Evolutionary conservation across 2,329 filamentous ascomycete genomes (phyloP), one percentile per base, ranked within the genome.

Genomic region (Penicillium sp.): DNA sequence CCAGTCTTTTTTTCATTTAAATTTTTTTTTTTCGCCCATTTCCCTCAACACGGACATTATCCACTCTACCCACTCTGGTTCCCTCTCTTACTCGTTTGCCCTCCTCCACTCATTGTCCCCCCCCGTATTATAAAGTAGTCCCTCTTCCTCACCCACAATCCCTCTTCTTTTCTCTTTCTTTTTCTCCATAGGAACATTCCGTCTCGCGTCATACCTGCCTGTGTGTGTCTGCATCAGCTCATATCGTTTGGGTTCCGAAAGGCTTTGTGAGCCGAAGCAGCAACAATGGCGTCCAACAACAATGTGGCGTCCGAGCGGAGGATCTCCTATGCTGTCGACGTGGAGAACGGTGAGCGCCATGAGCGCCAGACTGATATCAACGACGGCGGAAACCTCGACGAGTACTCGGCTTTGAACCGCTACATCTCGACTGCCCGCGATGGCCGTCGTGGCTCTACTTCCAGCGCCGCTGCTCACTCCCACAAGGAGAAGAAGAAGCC

Each of bases 341-440:
- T 76, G 57, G 73, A 76, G 65, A 76, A 76, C 65, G 73, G 73
- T 63, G 73, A 75, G 56, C 69, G 69, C 49, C 50, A 47, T 65
- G 68, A 69, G 65, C 70, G 69, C 41, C 41, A 52, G n/a, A 48
- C 56, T 60, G 65, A 64, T 35, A 61, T 61, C 31, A 58, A 63
- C 60, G 71, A 71, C 22, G 59, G 71, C 45, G 61, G 63, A 39
- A 60, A 55, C 53, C 68, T 74, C 75, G 85, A 87, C 72, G 86
- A 88, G 74, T 88, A 88, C 75, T 81, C 82, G 64, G 84, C 85
- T 52, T 78, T 88, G 53, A 85, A 87, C 71, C 83, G 85, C 69
- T 88, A 86, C 77, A 88, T 88, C 73, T 86, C 84, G 63, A 85
- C 83, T 70, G 87, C 87, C 75, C 82, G 82, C 67, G 84, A 86